These are phyloP conservation scores for Mariannaea elegans DNA, from an alignment of 2,329 filamentous ascomycete species.

Conservation along the genomic window DNA sequence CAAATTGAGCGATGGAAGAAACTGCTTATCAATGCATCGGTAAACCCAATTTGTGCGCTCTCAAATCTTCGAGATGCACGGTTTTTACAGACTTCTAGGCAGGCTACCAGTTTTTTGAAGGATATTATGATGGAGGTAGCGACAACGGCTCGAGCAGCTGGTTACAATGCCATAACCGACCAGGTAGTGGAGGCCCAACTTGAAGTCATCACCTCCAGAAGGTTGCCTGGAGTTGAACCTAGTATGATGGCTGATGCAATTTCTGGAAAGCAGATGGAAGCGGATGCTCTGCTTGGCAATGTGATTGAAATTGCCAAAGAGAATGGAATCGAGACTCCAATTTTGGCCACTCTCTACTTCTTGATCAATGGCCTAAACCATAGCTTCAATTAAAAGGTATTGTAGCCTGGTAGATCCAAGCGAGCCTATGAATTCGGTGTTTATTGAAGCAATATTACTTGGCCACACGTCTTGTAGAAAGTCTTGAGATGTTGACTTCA, in stretches of 20 bases:
- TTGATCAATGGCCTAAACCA: not conserved
- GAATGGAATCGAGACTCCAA: not conserved
- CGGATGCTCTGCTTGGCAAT: constrained; percentile 7
- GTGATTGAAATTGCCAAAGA: not conserved
- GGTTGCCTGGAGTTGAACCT: not conserved
- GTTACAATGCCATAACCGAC: not conserved
- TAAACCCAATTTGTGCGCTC: constrained; percentile 1
- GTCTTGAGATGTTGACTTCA: too few relatives aligned
- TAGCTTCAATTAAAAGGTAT: too few relatives aligned
- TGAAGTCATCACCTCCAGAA: not conserved
- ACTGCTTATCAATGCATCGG: not conserved
- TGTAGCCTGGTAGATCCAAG: too few relatives aligned
- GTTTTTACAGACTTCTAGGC: not conserved
- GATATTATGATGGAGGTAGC: constrained; percentile 5
- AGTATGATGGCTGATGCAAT: constrained; percentile 9
- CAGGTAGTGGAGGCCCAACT: not conserved
- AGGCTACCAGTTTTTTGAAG: not conserved
- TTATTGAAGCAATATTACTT: too few relatives aligned
- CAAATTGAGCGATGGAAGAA: constrained; percentile 3
- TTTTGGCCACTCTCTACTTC: not conserved
- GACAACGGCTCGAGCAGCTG: not conserved
- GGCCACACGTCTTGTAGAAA: too few relatives aligned
- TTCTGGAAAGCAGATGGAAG: constrained; percentile 1
- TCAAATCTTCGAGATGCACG: not conserved
- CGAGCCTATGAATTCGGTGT: too few relatives aligned